phyloP scores from a whole-genome alignment of 106 monocot species.

The Phalaenopsis equestris region DNA sequence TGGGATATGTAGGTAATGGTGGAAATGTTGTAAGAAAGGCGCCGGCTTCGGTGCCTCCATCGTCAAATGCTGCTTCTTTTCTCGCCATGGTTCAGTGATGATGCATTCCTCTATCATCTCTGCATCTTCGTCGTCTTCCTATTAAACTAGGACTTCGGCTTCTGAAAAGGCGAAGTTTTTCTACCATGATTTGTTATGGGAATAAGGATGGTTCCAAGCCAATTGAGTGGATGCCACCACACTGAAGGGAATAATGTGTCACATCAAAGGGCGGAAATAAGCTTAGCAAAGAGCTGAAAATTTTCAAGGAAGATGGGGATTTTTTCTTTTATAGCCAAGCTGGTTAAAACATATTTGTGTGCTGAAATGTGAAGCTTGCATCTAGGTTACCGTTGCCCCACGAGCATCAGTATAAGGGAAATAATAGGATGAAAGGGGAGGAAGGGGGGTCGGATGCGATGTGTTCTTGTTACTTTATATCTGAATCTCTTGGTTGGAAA shows the following conservation, averaged over 20 bases:
- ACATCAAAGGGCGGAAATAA: slow-evolving; percentile 1
- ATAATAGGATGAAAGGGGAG: background rate
- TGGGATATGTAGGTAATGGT: slow-evolving; percentile 1
- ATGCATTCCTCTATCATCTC: background rate
- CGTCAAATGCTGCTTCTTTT: slow-evolving; percentile 14
- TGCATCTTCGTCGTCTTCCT: background rate
- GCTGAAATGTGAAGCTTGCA: background rate
- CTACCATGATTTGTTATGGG: slow-evolving; percentile 4
- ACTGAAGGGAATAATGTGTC: background rate
- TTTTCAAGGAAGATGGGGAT: background rate
- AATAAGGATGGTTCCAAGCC: background rate
- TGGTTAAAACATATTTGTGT: background rate
- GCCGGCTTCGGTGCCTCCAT: background rate
- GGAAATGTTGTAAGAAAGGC: background rate
- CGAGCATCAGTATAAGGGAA: background rate
- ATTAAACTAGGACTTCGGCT: background rate
- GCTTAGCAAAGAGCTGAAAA: slow-evolving; percentile 1
- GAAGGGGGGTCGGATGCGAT: too few relatives aligned
- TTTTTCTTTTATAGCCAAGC: background rate
- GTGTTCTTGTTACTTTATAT: too few relatives aligned
- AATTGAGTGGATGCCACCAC: background rate
- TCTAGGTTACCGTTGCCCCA: background rate
- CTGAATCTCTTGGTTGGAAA: too few relatives aligned
- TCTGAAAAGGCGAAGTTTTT: background rate
- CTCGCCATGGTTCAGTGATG: slow-evolving; percentile 59